Conservation (phyloP, 1,284 basidiomycete genomes). For the Phylloboletellus chloephorus region DNA sequence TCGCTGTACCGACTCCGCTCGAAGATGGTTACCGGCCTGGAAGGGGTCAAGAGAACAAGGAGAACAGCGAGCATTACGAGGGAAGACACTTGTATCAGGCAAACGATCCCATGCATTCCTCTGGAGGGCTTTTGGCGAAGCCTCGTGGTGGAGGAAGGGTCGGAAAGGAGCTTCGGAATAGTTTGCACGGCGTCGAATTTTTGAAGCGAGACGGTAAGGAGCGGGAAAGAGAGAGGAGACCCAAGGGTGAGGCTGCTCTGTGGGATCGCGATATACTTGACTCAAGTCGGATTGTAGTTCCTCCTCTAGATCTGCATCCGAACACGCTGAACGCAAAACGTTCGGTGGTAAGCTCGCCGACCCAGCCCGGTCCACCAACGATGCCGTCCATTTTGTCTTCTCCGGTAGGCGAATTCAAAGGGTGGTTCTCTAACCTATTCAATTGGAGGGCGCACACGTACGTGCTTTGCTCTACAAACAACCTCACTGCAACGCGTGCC, state of each 20-base stretch:
- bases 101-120: constrained; percentile 16
- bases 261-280: neutral
- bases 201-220: constrained; percentile 37
- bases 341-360: constrained; percentile 37
- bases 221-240: constrained; percentile 48
- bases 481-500: constrained; percentile 55
- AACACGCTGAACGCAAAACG: constrained; percentile 31
- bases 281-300: constrained; percentile 23
- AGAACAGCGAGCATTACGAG: constrained; percentile 38
- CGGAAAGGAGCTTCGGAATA: constrained; percentile 49
- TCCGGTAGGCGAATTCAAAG: constrained; percentile 72
- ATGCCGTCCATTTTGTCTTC: constrained; percentile 30
- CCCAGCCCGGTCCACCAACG: constrained; percentile 21
- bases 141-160: constrained; percentile 35
- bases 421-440: constrained; percentile 78
- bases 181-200: constrained; percentile 35
- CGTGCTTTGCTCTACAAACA: constrained; percentile 65
- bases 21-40: constrained; percentile 19
- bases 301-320: constrained; percentile 34
- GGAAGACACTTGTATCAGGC: constrained; percentile 16
- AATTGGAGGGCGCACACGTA: constrained; percentile 65
- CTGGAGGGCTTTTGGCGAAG: constrained; percentile 42
- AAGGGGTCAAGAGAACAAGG: constrained; percentile 42
- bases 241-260: constrained; percentile 39
- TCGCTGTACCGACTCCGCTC: constrained; percentile 2